Conservation (phyloP, 2,329 filamentous ascomycete genomes). For the Colletotrichum chlorophyti region DNA sequence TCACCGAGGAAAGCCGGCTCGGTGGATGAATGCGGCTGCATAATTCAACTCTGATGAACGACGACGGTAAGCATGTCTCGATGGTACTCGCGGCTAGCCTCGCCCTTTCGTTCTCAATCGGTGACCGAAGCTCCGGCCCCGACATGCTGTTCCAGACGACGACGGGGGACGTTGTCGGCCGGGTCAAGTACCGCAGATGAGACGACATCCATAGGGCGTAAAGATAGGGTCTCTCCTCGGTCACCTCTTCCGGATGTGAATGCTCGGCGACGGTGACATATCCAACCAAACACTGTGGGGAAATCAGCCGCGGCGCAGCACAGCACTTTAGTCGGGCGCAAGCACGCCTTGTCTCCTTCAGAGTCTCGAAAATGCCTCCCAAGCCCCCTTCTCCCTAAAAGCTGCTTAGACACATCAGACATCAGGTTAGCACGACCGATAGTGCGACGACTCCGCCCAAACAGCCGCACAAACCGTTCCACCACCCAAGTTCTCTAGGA, state of each 20-base stretch:
- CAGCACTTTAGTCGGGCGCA: slow-evolving; percentile 10
- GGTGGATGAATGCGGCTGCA: neutral
- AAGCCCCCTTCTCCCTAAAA: too few species aligned
- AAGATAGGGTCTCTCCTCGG: neutral
- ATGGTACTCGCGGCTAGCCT: too few species aligned
- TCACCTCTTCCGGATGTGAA: slow-evolving; percentile 3
- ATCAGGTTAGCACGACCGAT: neutral
- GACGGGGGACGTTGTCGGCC: too few species aligned
- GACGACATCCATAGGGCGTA: too few species aligned
- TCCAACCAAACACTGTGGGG: too few species aligned
- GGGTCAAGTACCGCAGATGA: too few species aligned
- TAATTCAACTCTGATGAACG: too few species aligned
- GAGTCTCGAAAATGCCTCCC: neutral
- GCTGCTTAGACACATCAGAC: too few species aligned
- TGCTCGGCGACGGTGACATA: neutral
- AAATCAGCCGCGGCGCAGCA: neutral
- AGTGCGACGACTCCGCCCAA: neutral
- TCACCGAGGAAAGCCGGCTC: neutral
- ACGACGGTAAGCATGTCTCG: too few species aligned
- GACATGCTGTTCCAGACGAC: too few species aligned
- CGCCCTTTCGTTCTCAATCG: neutral
- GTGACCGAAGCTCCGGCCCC: neutral
- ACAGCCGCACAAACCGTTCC: neutral
- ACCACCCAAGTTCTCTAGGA: neutral
- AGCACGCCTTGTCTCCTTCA: neutral